Conservation (phyloP, 2,329 filamentous ascomycete species). For the Endocalyx cinctus region DNA sequence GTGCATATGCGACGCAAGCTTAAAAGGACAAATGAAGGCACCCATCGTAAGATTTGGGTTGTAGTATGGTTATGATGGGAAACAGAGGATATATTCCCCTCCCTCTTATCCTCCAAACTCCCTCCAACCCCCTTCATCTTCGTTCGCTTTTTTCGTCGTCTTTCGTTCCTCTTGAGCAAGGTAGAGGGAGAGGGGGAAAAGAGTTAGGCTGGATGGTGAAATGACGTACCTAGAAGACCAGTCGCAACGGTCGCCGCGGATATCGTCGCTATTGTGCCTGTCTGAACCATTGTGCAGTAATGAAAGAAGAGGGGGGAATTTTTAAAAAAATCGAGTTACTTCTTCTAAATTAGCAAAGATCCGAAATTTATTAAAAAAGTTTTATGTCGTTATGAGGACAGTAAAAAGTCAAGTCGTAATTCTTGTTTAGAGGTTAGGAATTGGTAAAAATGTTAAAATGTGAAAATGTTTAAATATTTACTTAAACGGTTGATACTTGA, state of each 20-base stretch:
- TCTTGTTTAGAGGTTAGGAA: not conserved
- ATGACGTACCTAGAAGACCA: slow-evolving; percentile 52
- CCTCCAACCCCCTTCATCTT: too few species aligned
- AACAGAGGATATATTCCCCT: too few species aligned
- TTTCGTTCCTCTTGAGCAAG: not conserved
- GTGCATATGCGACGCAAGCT: not conserved
- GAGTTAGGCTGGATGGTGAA: slow-evolving; percentile 1
- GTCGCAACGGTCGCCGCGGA: slow-evolving; percentile 58
- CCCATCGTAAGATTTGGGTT: too few species aligned
- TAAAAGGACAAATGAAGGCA: too few species aligned
- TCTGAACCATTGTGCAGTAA: slow-evolving; percentile 41
- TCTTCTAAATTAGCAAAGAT: not conserved
- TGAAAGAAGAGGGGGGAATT: too few species aligned
- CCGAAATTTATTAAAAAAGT: not conserved
- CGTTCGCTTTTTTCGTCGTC: not conserved
- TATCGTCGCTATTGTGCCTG: slow-evolving; percentile 54
- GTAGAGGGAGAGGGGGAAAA: slow-evolving; percentile 1
- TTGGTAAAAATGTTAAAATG: not conserved
- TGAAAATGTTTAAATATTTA: not conserved
- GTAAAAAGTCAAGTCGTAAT: too few species aligned
- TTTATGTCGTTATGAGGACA: too few species aligned
- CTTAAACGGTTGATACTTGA: not conserved
- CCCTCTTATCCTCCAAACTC: too few species aligned
- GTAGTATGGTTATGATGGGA: too few species aligned
- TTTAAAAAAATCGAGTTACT: not conserved